Conservation (phyloP, 2,329 filamentous ascomycete species). For the Tricladium varicosporioides region DNA sequence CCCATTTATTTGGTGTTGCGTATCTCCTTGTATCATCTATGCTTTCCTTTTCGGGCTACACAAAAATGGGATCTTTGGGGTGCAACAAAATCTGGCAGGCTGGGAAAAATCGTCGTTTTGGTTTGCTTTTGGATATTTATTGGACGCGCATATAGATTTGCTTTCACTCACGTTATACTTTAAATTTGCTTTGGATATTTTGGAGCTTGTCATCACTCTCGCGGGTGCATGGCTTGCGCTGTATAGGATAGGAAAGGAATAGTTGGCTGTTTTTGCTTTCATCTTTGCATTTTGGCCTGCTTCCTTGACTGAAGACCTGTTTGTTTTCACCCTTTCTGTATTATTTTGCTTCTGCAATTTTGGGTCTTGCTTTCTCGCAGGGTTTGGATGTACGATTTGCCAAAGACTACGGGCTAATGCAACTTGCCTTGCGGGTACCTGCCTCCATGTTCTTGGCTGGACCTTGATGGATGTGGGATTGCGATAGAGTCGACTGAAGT, state of each 20-base stretch:
- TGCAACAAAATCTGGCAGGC: conserved; percentile 13
- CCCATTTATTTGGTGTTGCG: conserved; percentile 7
- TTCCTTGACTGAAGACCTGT: neutral
- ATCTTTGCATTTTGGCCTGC: no score
- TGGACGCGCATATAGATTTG: conserved; percentile 26
- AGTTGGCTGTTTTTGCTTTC: no score
- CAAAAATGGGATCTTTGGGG: conserved; percentile 23
- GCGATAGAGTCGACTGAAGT: no score
- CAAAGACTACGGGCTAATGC: neutral
- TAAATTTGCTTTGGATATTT: conserved; percentile 8
- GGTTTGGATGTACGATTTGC: neutral
- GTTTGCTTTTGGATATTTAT: neutral
- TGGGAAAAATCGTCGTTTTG: conserved; percentile 15
- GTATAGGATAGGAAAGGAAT: conserved; percentile 22
- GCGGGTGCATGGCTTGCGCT: conserved; percentile 17
- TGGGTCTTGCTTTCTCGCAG: conserved; percentile 4
- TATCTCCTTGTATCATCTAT: conserved; percentile 14
- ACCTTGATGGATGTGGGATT: conserved; percentile 10
- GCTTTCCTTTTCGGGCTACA: conserved; percentile 17
- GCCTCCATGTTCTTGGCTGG: conserved; percentile 14
- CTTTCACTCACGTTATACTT: conserved; percentile 14
- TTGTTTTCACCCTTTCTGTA: conserved; percentile 3
- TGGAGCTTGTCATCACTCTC: conserved; percentile 15
- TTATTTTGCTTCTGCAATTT: conserved; percentile 3
- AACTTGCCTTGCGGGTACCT: conserved; percentile 2